Evolutionary conservation across 225 moss, liverwort and hornwort genomes (phyloP), one percentile per base, ranked within the genome.

Genomic region (Marchantia paleacea): DNA sequence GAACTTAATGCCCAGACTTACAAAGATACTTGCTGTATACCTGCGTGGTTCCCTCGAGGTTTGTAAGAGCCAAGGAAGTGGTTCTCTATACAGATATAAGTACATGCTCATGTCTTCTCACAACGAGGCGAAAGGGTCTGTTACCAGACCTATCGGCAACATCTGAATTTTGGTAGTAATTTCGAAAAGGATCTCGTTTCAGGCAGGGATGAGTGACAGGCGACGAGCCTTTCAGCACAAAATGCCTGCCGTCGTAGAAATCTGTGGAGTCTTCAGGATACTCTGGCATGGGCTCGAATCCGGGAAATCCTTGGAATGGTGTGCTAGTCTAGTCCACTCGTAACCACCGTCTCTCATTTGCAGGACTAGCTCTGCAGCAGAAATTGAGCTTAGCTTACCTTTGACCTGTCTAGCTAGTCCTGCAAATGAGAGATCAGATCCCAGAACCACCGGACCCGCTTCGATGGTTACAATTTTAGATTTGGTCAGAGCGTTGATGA

Each of bases 321-420:
- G 88, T 73, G 8, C 89, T 90, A 2, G 96, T 96, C 94, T n/a
- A 0, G 95, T 95, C 93, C 95, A 95, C 53, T 93, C 95, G 91
- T 93, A 95, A 11, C 95, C 93, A 0, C 88, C 82, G 0, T 74
- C 80, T 7, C 93, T 80, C 52, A 95, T 79, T 22, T 77, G 82
- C 76, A 88, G 80, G 14, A 95, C 91, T n/a, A 29, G 25, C 57
- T 55, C 71, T 50, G 77, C 86, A 26, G 76, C 3, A 7, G 84
- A 75, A 6, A 94, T 75, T 7, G 92, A 89, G 25, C 91, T 87
- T 0, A 94, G 93, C 51, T 77, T 87, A 31, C 77, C 24, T 22
- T 89, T 84, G 3, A 94, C 94, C 22, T 26, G 54, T 22, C 90
- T 88, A 0, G 91, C 50, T 80, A 69, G 1, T 39, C 39, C 39